Conservation (phyloP, 768 basidiomycete genomes). For the Tylopilus rubrobrunneus region DNA sequence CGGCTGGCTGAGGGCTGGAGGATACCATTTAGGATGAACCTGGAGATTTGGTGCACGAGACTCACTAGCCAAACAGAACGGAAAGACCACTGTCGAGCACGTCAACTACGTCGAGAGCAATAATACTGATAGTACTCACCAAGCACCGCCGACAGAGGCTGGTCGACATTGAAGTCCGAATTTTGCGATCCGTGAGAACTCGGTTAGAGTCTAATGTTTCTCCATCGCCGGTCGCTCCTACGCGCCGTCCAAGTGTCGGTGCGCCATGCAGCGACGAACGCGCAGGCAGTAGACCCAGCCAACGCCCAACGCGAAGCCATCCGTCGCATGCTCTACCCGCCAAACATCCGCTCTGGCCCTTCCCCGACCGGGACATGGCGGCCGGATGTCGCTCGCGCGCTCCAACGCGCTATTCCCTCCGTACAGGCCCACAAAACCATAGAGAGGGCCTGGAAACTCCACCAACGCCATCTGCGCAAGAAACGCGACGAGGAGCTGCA, state of each 20-base stretch:
- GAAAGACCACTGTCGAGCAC: conserved; percentile 40
- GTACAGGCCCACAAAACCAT: conserved; percentile 90
- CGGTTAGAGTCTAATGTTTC: conserved; percentile 32
- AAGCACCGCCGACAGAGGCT: conserved; percentile 26
- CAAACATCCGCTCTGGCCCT: conserved; percentile 63
- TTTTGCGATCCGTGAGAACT: conserved; percentile 24
- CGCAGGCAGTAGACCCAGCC: conserved; percentile 24
- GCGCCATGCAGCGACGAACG: conserved; percentile 39
- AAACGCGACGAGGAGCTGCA: conserved; percentile 62
- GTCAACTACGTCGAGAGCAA: not conserved
- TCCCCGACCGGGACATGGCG: conserved; percentile 84
- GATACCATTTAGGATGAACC: not conserved
- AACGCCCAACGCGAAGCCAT: conserved; percentile 72
- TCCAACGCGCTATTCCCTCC: conserved; percentile 84
- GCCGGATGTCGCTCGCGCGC: conserved; percentile 68
- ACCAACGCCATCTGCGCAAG: conserved; percentile 71
- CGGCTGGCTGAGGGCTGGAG: conserved; percentile 4
- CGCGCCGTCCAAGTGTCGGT: conserved; percentile 35
- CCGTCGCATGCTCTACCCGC: conserved; percentile 77
- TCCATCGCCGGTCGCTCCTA: conserved; percentile 23
- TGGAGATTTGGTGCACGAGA: not conserved
- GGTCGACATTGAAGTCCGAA: conserved; percentile 16
- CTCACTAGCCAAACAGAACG: conserved; percentile 4
- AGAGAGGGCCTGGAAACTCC: conserved; percentile 84
- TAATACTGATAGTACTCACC: conserved; percentile 15